A percentile compares a stretch with the other conserved stretches of the same genome.
phyloP scores from a whole-genome alignment of 2,329 filamentous ascomycete genomes.

The Aspergillus texensis region DNA sequence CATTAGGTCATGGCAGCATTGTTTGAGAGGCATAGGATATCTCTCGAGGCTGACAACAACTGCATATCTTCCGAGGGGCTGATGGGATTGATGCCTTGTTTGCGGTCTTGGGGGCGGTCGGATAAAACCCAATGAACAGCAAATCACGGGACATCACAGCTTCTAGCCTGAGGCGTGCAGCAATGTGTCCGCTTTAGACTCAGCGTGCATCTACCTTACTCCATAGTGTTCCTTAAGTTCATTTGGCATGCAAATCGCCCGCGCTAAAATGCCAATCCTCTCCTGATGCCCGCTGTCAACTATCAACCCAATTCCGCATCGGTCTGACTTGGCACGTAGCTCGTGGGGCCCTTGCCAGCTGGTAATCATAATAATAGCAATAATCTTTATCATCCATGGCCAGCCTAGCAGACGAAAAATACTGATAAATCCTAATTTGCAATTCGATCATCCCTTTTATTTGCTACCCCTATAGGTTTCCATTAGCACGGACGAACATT shows the following conservation, averaged over 20 bases:
- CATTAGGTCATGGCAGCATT: conserved; percentile 5
- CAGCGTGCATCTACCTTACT: background rate
- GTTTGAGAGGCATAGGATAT: background rate
- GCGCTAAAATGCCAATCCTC: conserved; percentile 5
- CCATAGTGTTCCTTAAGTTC: background rate
- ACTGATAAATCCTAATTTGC: background rate
- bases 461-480: background rate
- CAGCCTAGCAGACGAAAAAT: background rate
- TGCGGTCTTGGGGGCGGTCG: conserved; percentile 14
- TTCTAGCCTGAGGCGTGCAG: conserved; percentile 17
- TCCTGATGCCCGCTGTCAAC: conserved; percentile 1
- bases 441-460: background rate
- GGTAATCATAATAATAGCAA: conserved; percentile 2
- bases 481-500: background rate
- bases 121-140: conserved; percentile 7
- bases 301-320: background rate
- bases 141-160: conserved; percentile 19
- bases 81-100: conserved; percentile 1
- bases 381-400: background rate
- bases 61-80: conserved; percentile 6
- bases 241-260: background rate
- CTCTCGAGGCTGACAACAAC: background rate
- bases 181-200: conserved; percentile 5
- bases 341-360: conserved; percentile 2
- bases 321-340: conserved; percentile 8